These are phyloP conservation scores for Acanthochlamys bracteata DNA, from an alignment of 106 monocot genomes.

Conservation along the genomic window DNA sequence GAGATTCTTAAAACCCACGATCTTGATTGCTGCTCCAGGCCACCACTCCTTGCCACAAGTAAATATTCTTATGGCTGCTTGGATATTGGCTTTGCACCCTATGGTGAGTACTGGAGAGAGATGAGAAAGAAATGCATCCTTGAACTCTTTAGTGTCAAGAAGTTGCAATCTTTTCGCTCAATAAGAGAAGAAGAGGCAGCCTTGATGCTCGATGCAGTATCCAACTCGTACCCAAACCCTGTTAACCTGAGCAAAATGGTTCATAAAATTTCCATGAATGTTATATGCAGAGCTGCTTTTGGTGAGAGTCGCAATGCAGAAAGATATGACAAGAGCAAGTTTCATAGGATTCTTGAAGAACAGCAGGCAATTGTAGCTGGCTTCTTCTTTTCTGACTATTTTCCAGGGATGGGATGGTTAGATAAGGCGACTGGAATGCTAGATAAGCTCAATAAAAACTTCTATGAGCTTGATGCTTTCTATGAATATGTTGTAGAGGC, in stretches of 20 bases:
- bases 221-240: too few species aligned
- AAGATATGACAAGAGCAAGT: background rate
- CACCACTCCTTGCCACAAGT: background rate
- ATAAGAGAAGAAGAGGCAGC: background rate
- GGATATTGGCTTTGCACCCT: constrained; percentile 1
- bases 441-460: background rate
- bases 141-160: constrained; percentile 3
- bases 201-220: background rate
- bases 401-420: background rate
- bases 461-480: background rate
- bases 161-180: background rate
- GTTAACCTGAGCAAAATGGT: constrained; percentile 3
- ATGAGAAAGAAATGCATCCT: background rate
- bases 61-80: background rate
- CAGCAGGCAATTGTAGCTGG: too few species aligned
- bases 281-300: background rate
- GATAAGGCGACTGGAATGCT: too few species aligned
- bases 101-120: constrained; percentile 5
- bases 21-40: background rate
- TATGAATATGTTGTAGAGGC: background rate
- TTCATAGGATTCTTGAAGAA: background rate
- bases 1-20: constrained; percentile 5
- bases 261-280: background rate
- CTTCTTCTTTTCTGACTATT: background rate
- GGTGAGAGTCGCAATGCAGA: background rate